Evolutionary conservation across 1,139 yeast genomes (phyloP).

Genomic region (Williopsis jadinii): DNA sequence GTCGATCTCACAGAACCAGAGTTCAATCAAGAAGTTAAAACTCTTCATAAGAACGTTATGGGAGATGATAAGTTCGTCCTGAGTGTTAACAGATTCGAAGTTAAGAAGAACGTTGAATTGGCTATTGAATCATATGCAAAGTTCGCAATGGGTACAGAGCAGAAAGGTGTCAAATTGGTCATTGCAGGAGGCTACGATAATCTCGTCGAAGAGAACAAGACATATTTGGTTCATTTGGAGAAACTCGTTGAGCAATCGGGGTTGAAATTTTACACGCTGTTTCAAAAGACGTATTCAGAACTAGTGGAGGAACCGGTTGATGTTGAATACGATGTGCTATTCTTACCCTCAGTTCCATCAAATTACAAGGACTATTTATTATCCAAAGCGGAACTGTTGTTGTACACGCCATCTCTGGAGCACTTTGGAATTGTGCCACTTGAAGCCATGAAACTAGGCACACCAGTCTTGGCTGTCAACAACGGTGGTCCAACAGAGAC

Average conservation of each 20-base stretch:
- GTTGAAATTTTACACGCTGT: constrained; percentile 40
- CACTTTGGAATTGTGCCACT: constrained; percentile 98
- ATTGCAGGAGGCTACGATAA: constrained; percentile 92
- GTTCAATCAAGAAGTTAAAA: constrained; percentile 17
- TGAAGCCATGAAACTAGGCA: constrained; percentile 82
- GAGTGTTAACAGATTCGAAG: constrained; percentile 83
- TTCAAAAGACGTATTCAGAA: constrained; percentile 32
- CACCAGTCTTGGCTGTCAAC: constrained; percentile 80
- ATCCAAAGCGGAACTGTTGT: constrained; percentile 47
- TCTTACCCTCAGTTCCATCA: constrained; percentile 74
- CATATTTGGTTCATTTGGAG: constrained; percentile 58
- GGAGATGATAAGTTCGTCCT: constrained; percentile 39
- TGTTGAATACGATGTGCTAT: constrained; percentile 44
- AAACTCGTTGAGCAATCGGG: constrained; percentile 38
- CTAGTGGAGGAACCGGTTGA: constrained; percentile 26
- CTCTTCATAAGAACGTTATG: constrained; percentile 16
- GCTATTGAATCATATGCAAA: constrained; percentile 63
- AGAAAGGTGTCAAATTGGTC: constrained; percentile 38
- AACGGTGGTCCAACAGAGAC: constrained; percentile 95
- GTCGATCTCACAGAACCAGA: constrained; percentile 39
- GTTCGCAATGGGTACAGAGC: constrained; percentile 17
- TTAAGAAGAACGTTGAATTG: constrained; percentile 72
- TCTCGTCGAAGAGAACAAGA: constrained; percentile 68
- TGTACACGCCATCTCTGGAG: constrained; percentile 87
- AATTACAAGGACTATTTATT: constrained; percentile 60